These are phyloP conservation scores for Balansia obtecta DNA, from an alignment of 2,329 filamentous ascomycete genomes.

Conservation along the genomic window DNA sequence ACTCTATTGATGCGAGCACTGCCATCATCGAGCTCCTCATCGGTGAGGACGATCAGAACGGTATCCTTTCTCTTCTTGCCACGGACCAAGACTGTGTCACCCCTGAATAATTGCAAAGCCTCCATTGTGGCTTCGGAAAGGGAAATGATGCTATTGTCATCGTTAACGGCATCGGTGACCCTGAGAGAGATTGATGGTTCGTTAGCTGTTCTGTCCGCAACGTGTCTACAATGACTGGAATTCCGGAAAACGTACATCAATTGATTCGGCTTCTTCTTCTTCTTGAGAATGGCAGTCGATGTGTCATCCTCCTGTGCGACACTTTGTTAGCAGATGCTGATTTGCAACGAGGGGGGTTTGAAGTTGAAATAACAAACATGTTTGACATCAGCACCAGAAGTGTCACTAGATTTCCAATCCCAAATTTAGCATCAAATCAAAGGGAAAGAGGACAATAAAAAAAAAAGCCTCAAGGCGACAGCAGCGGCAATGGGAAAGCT, in stretches of 20 bases:
- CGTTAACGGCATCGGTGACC: conserved; percentile 95
- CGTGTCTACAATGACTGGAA: neutral
- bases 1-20: conserved; percentile 97
- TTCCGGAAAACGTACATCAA: conserved; percentile 58
- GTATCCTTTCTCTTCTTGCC: conserved; percentile 99
- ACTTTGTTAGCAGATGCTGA: conserved; percentile 15
- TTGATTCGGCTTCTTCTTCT: conserved; percentile 99
- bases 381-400: conserved; percentile 79
- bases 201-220: conserved; percentile 1
- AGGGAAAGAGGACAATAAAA: neutral
- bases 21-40: conserved; percentile 96
- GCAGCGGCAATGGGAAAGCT: conserved; percentile 7
- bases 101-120: conserved; percentile 92
- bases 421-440: conserved; percentile 1
- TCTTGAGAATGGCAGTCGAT: conserved; percentile 94
- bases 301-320: conserved; percentile 66
- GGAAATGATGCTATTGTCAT: conserved; percentile 99
- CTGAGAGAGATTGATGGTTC: conserved; percentile 30
- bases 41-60: conserved; percentile 90
- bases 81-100: conserved; percentile 94
- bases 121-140: conserved; percentile 99
- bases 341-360: conserved; percentile 6
- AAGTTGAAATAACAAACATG: conserved; percentile 44
- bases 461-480: neutral
- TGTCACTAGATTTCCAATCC: conserved; percentile 59